These are phyloP conservation scores for Clonostachys sp. DNA, from an alignment of 2,329 filamentous ascomycete genomes.

Conservation along the genomic window DNA sequence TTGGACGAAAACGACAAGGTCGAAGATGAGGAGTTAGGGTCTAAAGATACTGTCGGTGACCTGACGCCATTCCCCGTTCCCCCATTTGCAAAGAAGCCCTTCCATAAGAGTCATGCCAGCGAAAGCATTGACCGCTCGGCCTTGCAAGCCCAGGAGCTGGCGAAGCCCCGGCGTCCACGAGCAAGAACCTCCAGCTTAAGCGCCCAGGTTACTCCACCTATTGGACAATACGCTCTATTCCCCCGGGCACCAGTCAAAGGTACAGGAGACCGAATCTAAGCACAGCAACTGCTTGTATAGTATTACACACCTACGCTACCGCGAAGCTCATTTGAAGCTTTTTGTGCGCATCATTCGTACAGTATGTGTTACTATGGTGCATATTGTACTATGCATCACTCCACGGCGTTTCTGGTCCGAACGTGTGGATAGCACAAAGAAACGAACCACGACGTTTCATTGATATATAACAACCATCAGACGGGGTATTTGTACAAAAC, in stretches of 20 bases:
- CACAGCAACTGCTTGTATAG: too few species aligned
- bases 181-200: conserved; percentile 41
- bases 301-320: too few species aligned
- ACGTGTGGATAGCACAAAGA: too few species aligned
- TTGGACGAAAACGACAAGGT: conserved; percentile 7
- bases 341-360: too few species aligned
- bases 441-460: too few species aligned
- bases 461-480: too few species aligned
- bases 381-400: too few species aligned
- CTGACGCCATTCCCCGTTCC: conserved; percentile 19
- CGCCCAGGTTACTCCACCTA: conserved; percentile 31
- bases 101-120: conserved; percentile 30
- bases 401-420: too few species aligned
- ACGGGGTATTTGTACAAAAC: too few species aligned
- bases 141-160: conserved; percentile 19
- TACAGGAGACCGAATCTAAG: too few species aligned
- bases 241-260: conserved; percentile 18
- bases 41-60: conserved; percentile 25
- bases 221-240: conserved; percentile 42
- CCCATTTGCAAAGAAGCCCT: conserved; percentile 10
- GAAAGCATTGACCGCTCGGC: conserved; percentile 25
- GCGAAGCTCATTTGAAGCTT: too few species aligned
- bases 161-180: conserved; percentile 27
- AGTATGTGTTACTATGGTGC: too few species aligned
- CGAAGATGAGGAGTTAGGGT: conserved; percentile 11